Conservation (phyloP, 257 asterid species). For the Vinca minor region DNA sequence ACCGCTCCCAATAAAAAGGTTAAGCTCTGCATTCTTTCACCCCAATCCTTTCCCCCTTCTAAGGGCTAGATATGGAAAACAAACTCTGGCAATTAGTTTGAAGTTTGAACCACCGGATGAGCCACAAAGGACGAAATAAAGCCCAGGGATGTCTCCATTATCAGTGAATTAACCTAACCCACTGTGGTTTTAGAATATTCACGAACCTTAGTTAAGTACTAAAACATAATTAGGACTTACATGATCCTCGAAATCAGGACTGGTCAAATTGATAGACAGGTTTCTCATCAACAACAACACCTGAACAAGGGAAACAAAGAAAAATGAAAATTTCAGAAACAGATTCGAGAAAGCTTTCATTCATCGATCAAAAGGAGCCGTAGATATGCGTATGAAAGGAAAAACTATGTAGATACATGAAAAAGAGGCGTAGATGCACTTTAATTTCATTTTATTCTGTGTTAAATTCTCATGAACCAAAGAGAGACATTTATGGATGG, state of each 20-base stretch:
- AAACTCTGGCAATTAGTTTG: background rate
- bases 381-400: background rate
- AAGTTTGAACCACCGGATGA: too few species aligned
- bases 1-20: background rate
- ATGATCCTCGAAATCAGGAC: slow-evolving; percentile 80
- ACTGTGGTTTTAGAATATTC: background rate
- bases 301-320: slow-evolving; percentile 30
- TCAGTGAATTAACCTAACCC: background rate
- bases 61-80: background rate
- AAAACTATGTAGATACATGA: too few species aligned
- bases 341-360: background rate
- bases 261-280: slow-evolving; percentile 77
- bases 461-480: too few species aligned
- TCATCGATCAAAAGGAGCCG: background rate
- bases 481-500: too few species aligned
- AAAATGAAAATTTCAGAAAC: background rate
- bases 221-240: slow-evolving; percentile 38
- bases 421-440: too few species aligned
- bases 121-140: background rate
- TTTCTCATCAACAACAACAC: slow-evolving; percentile 79
- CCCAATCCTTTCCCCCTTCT: background rate
- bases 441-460: too few species aligned
- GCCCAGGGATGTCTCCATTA: background rate
- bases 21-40: background rate
- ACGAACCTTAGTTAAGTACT: background rate